A percentile compares a stretch with the other conserved stretches of the same genome.
Conservation (phyloP, 306 rosid species). For the Leucaena leucocephala region DNA sequence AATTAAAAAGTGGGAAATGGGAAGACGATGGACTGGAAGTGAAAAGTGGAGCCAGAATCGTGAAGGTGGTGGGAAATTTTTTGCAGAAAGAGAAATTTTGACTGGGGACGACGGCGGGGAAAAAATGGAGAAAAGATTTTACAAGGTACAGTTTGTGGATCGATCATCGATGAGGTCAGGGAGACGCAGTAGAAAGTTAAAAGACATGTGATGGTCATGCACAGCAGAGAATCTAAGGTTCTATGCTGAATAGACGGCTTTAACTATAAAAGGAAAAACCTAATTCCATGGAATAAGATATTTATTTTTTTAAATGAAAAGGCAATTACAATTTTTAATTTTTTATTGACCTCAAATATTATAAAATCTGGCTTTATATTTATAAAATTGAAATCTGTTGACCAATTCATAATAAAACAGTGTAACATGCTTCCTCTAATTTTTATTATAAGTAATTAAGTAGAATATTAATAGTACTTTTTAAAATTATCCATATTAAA, state of each 20-base stretch:
- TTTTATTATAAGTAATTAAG: too few species aligned
- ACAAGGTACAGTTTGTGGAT: neutral
- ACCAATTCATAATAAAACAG: neutral
- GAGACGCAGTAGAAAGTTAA: constrained; percentile 5
- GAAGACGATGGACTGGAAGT: constrained; percentile 30
- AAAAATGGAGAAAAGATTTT: constrained; percentile 16
- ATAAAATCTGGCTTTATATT: neutral
- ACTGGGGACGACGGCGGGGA: neutral
- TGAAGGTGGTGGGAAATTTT: neutral
- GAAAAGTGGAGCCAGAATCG: neutral
- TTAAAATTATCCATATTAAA: too few species aligned
- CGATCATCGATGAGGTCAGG: neutral
- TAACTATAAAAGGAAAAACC: neutral
- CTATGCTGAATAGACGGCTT: neutral
- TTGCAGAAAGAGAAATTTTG: constrained; percentile 40
- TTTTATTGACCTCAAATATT: neutral
- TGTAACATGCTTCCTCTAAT: too few species aligned
- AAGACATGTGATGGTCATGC: constrained; percentile 63
- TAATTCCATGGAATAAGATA: neutral
- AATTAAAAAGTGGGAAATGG: constrained; percentile 14
- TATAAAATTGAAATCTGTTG: neutral
- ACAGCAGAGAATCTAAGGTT: constrained; percentile 31
- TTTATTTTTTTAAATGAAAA: too few species aligned
- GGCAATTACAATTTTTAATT: neutral
- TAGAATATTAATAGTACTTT: too few species aligned